Evolutionary conservation across 768 basidiomycete species (phyloP).

Genomic region (Boletus sp.): DNA sequence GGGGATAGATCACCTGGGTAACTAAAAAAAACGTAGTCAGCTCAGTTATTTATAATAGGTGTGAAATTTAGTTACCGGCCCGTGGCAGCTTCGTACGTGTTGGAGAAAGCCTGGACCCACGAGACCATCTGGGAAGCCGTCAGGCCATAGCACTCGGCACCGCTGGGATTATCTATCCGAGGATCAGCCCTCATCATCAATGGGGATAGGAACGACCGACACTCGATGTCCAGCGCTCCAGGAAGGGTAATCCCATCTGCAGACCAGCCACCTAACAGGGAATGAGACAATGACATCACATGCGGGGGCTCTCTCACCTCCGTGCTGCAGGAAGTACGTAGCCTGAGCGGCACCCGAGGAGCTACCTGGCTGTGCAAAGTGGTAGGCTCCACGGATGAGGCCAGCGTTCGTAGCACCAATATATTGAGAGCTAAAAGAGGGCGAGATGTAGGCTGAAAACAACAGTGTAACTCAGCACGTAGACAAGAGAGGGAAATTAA

Average conservation of each 20-base stretch:
- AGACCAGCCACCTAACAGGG: conserved; percentile 46
- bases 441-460: conserved; percentile 20
- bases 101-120: conserved; percentile 61
- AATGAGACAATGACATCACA: not conserved
- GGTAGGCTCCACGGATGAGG: conserved; percentile 58
- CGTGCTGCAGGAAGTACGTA: conserved; percentile 53
- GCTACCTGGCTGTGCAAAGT: conserved; percentile 54
- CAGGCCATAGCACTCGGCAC: conserved; percentile 52
- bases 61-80: conserved; percentile 36
- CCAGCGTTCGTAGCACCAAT: conserved; percentile 52
- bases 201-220: conserved; percentile 30
- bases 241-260: conserved; percentile 58
- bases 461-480: not conserved
- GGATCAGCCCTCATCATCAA: not conserved
- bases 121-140: conserved; percentile 54
- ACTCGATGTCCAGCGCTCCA: conserved; percentile 61
- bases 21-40: conserved; percentile 21
- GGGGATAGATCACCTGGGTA: conserved; percentile 36
- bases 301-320: conserved; percentile 34
- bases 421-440: conserved; percentile 48
- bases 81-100: conserved; percentile 50
- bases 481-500: not conserved
- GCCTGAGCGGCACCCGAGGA: conserved; percentile 59
- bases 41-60: not conserved
- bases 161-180: conserved; percentile 46